phyloP scores from a whole-genome alignment of 2,329 filamentous ascomycete genomes.

The Fusarium keratoplasticum region DNA sequence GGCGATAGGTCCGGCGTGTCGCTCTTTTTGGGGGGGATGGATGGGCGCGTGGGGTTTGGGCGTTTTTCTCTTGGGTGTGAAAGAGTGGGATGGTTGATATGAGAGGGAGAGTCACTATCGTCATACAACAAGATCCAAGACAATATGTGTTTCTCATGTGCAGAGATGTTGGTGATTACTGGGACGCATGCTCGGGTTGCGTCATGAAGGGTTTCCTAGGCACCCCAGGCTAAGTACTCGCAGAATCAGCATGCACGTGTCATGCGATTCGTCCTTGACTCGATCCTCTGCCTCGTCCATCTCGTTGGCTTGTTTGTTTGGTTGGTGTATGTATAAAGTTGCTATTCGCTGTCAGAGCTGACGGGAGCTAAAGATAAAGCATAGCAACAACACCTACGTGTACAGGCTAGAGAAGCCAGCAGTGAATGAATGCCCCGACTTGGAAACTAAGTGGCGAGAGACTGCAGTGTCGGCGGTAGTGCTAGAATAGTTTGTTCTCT shows the following conservation, averaged over 20 bases:
- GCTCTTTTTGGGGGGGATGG: constrained; percentile 1
- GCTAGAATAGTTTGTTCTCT: neutral
- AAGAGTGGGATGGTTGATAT: neutral
- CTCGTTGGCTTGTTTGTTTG: neutral
- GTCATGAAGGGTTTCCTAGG: neutral
- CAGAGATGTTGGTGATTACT: neutral
- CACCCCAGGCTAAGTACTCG: neutral
- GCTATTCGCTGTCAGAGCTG: neutral
- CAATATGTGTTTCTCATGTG: neutral
- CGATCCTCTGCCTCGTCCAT: constrained; percentile 1
- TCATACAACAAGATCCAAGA: neutral
- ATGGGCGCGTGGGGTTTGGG: constrained; percentile 38
- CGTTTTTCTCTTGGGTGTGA: neutral
- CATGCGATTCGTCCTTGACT: neutral
- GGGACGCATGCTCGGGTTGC: neutral
- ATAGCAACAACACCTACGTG: neutral
- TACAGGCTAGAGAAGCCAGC: neutral
- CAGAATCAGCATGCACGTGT: neutral
- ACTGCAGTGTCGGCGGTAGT: neutral
- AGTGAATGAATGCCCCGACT: neutral
- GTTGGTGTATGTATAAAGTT: neutral
- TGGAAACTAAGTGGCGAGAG: neutral
- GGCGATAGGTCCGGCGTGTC: constrained; percentile 37
- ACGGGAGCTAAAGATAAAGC: neutral
- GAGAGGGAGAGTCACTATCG: neutral